phyloP scores from a whole-genome alignment of 345 rosid genomes.

The Gossypium turneri region DNA sequence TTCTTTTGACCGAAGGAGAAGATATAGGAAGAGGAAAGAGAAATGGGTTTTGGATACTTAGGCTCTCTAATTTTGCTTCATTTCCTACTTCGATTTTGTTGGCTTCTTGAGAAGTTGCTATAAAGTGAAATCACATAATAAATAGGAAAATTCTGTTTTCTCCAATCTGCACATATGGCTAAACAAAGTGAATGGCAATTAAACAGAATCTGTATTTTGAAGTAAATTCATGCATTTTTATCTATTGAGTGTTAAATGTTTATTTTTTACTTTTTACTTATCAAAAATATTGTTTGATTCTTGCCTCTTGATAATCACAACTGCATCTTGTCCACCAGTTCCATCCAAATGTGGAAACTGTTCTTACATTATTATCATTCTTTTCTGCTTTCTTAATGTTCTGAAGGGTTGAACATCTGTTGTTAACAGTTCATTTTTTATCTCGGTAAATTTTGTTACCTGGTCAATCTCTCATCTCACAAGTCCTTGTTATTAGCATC shows the following conservation, averaged over 20 bases:
- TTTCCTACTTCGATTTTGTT: neutral
- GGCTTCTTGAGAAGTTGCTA: neutral
- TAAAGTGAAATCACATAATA: neutral
- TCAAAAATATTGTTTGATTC: neutral
- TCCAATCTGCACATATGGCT: neutral
- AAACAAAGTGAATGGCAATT: neutral
- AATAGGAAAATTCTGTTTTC: neutral
- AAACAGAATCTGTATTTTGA: neutral
- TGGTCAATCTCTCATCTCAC: constrained; percentile 5
- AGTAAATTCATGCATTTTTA: constrained; percentile 4
- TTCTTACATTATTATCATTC: neutral
- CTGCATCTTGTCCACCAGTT: neutral
- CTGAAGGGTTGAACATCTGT: neutral
- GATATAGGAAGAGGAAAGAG: neutral
- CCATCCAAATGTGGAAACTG: constrained; percentile 3
- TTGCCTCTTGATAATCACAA: neutral
- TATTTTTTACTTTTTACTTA: neutral
- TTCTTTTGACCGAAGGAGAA: neutral
- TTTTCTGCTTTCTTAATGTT: neutral
- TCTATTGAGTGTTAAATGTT: neutral
- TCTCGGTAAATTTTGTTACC: neutral
- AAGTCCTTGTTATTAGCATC: constrained; percentile 15
- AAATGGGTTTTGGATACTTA: too few species aligned
- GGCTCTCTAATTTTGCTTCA: neutral
- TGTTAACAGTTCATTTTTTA: neutral